Evolutionary conservation across 2,329 filamentous ascomycete species (phyloP).

Genomic region (Clarireedia monteithiana): DNA sequence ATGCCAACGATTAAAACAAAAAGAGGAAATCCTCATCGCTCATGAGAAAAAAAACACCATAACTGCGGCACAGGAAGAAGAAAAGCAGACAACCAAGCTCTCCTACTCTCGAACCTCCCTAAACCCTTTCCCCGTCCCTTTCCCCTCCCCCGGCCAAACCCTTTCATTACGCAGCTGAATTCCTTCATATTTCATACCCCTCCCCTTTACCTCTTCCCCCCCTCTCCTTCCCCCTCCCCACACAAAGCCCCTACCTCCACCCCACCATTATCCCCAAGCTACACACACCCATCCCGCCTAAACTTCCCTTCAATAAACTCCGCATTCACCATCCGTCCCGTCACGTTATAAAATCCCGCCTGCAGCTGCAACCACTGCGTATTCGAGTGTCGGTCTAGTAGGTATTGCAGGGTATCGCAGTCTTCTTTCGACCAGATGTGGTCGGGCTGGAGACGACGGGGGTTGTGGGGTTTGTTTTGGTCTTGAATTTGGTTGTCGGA

Average conservation of each 20-base stretch:
- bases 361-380: slow-evolving; percentile 28
- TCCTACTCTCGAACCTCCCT: background rate
- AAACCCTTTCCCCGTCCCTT: background rate
- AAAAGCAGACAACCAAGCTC: background rate
- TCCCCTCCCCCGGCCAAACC: background rate
- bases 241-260: too few species aligned
- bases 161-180: too few species aligned
- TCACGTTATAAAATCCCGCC: slow-evolving; percentile 27
- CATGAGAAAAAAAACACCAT: too few species aligned
- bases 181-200: background rate
- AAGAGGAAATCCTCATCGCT: too few species aligned
- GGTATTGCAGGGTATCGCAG: slow-evolving; percentile 24
- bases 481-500: background rate
- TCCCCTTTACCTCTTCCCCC: background rate
- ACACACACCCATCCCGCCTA: slow-evolving; percentile 14
- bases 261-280: background rate
- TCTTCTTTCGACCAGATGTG: slow-evolving; percentile 23
- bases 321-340: slow-evolving; percentile 25
- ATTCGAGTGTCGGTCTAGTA: slow-evolving; percentile 19
- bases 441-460: slow-evolving; percentile 15
- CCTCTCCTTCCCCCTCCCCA: too few species aligned
- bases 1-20: too few species aligned
- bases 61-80: too few species aligned
- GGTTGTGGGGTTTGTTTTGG: background rate
- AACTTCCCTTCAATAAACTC: slow-evolving; percentile 28